A percentile compares a stretch with the other conserved stretches of the same genome.
phyloP scores from a whole-genome alignment of 257 asterid genomes.

The Solanum gandarillasii region DNA sequence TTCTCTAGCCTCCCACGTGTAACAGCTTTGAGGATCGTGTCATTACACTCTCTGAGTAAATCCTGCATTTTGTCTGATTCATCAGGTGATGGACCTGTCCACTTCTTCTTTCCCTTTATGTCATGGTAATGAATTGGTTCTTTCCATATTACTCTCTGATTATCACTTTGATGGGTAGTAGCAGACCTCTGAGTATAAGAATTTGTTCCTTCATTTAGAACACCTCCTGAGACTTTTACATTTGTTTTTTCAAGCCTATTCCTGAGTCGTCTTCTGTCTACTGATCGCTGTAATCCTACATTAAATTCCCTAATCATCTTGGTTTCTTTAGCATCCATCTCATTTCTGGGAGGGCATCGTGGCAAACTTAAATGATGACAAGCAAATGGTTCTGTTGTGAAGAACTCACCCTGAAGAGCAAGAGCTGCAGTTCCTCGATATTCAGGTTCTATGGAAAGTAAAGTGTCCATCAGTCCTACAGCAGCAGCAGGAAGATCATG shows the following conservation, averaged over 20 bases:
- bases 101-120: not conserved
- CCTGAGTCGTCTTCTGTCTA: not conserved
- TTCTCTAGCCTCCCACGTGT: not conserved
- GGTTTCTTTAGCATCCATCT: not conserved
- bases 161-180: not conserved
- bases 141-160: not conserved
- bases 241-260: not conserved
- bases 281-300: not conserved
- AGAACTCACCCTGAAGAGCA: not conserved
- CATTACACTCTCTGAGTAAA: not conserved
- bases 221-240: not conserved
- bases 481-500: not conserved
- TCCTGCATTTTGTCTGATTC: not conserved
- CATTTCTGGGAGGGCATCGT: not conserved
- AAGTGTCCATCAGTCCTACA: not conserved
- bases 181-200: not conserved
- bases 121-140: not conserved
- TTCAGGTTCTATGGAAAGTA: not conserved
- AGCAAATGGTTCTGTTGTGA: not conserved
- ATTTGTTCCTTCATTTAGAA: not conserved
- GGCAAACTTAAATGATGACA: not conserved
- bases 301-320: not conserved
- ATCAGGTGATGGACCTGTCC: not conserved
- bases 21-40: not conserved
- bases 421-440: not conserved